phyloP scores from a whole-genome alignment of 768 basidiomycete species.

The Termitomyces sp. region DNA sequence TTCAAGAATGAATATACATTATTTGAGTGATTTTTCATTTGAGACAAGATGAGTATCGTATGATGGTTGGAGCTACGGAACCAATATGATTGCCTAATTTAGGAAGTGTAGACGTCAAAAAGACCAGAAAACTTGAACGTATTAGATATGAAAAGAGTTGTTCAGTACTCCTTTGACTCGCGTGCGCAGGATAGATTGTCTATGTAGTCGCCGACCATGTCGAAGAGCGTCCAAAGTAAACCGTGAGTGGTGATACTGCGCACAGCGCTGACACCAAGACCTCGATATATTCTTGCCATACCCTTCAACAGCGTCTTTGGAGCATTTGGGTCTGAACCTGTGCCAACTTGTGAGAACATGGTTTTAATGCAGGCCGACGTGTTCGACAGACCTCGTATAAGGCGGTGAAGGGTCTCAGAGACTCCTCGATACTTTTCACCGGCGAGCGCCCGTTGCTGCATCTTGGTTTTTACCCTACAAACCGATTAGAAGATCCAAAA shows the following conservation, averaged over 20 bases:
- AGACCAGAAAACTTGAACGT: slow-evolving; percentile 3
- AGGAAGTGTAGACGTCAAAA: not conserved
- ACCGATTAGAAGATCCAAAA: not conserved
- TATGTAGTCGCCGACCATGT: slow-evolving; percentile 70
- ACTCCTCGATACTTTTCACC: slow-evolving; percentile 69
- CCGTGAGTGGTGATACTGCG: slow-evolving; percentile 93
- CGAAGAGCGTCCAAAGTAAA: slow-evolving; percentile 90
- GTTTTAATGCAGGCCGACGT: not conserved
- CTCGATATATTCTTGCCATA: slow-evolving; percentile 82
- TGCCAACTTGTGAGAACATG: not conserved
- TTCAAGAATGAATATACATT: not conserved
- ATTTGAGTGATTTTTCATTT: not conserved
- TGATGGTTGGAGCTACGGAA: slow-evolving; percentile 13
- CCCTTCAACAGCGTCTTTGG: slow-evolving; percentile 77
- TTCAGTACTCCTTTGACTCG: slow-evolving; percentile 17
- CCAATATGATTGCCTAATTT: slow-evolving; percentile 16
- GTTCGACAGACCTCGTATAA: slow-evolving; percentile 63
- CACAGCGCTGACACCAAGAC: slow-evolving; percentile 88
- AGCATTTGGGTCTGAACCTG: slow-evolving; percentile 73
- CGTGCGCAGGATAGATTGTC: slow-evolving; percentile 43
- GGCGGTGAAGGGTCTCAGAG: slow-evolving; percentile 66
- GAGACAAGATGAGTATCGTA: not conserved
- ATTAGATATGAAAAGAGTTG: slow-evolving; percentile 1
- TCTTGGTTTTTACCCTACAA: slow-evolving; percentile 82
- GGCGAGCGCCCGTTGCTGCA: slow-evolving; percentile 89